A percentile compares a stretch with the other conserved stretches of the same genome.
Evolutionary conservation across 352 stramenopile genomes (phyloP).

Genomic region (Globisporangium lucens): DNA sequence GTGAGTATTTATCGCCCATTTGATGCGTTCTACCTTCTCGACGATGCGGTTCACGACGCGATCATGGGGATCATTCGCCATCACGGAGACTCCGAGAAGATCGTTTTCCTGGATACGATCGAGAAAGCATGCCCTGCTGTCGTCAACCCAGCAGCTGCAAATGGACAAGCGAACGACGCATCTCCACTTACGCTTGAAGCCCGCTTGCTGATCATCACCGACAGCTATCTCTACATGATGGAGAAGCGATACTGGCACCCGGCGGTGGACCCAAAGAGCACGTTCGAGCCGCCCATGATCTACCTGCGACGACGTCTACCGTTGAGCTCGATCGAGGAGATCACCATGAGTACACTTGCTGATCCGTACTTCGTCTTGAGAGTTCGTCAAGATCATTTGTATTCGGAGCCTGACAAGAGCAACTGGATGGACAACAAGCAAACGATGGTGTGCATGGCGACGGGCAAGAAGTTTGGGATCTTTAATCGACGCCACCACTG

Average conservation of each 20-base stretch:
- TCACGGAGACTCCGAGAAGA: constrained; percentile 74
- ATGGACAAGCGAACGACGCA: constrained; percentile 19
- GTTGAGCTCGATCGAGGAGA: constrained; percentile 63
- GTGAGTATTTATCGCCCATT: constrained; percentile 88
- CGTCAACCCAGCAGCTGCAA: constrained; percentile 7
- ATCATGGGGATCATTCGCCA: constrained; percentile 69
- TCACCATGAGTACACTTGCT: constrained; percentile 78
- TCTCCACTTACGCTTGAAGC: constrained; percentile 34
- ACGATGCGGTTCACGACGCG: constrained; percentile 57
- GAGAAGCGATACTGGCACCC: constrained; percentile 66
- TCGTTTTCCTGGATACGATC: constrained; percentile 80
- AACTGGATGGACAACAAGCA: constrained; percentile 86
- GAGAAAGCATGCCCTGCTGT: constrained; percentile 49
- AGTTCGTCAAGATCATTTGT: constrained; percentile 50
- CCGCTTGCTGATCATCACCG: constrained; percentile 66
- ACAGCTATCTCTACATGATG: constrained; percentile 77
- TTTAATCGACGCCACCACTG: constrained; percentile 89
- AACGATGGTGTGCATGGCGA: constrained; percentile 82
- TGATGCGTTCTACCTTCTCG: constrained; percentile 76
- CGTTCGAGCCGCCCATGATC: constrained; percentile 56
- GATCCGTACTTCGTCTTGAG: constrained; percentile 77
- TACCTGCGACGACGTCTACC: constrained; percentile 67
- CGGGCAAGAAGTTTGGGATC: constrained; percentile 84
- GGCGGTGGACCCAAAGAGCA: constrained; percentile 48
- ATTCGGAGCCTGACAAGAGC: constrained; percentile 65